A percentile compares a stretch with the other conserved stretches of the same genome.
These are phyloP conservation scores for Boletus sensibilis DNA, from an alignment of 768 basidiomycete genomes.

Conservation along the genomic window DNA sequence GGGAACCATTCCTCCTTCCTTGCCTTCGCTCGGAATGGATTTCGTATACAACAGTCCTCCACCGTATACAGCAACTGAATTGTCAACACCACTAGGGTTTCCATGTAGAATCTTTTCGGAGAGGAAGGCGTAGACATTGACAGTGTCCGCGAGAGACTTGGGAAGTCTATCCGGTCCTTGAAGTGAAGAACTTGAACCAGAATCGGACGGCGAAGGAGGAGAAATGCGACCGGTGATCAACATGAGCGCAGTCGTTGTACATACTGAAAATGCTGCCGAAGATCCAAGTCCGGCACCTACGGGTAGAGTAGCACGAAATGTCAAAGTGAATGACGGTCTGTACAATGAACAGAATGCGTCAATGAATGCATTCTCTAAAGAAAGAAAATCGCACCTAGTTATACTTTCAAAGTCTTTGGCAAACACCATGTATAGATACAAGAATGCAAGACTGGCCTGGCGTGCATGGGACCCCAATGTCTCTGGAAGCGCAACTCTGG, in stretches of 20 bases:
- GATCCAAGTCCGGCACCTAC: constrained; percentile 96
- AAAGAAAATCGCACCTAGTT: constrained; percentile 50
- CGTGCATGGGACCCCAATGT: constrained; percentile 37
- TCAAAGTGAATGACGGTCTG: constrained; percentile 78
- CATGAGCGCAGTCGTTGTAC: constrained; percentile 77
- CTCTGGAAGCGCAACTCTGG: constrained; percentile 37
- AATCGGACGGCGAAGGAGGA: constrained; percentile 41
- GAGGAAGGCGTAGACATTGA: constrained; percentile 93
- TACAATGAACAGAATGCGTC: constrained; percentile 7
- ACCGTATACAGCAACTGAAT: constrained; percentile 89
- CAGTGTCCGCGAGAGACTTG: constrained; percentile 63
- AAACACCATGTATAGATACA: constrained; percentile 91
- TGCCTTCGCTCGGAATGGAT: constrained; percentile 53
- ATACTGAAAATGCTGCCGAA: constrained; percentile 92
- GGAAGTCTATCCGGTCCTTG: constrained; percentile 61
- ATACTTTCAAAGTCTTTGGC: constrained; percentile 39
- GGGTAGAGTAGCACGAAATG: constrained; percentile 84
- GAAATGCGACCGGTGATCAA: constrained; percentile 70
- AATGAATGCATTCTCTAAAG: constrained; percentile 13
- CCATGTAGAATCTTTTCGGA: constrained; percentile 96
- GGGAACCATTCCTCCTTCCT: constrained; percentile 77
- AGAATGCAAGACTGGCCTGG: constrained; percentile 67
- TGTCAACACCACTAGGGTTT: constrained; percentile 96
- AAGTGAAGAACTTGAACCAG: constrained; percentile 6
- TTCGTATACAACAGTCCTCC: constrained; percentile 90